Percentiles rank a stretch among this genome's conserved stretches.
Conservation (phyloP, 495 filamentous ascomycete genomes). For the Trichoderma parareesei region DNA sequence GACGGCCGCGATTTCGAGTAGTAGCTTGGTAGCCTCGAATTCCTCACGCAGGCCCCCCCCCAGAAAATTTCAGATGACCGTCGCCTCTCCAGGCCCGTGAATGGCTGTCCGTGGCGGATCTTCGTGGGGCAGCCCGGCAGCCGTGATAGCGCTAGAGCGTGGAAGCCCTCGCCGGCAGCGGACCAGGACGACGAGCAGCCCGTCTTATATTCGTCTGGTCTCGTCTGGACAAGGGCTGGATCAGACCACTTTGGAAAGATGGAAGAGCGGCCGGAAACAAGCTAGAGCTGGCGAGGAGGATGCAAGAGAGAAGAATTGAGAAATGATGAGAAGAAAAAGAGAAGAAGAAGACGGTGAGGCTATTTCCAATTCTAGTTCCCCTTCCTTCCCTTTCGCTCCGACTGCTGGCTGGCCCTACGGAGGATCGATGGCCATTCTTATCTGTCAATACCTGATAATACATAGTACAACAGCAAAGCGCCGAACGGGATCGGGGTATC, state of each 20-base stretch:
- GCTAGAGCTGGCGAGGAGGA: background rate
- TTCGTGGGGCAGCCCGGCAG: constrained; percentile 7
- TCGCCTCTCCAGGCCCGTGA: background rate
- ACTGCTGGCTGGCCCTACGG: background rate
- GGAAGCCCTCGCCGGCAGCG: background rate
- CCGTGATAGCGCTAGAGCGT: constrained; percentile 9
- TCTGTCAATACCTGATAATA: background rate
- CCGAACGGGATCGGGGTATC: background rate
- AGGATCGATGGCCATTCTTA: background rate
- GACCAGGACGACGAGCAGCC: background rate
- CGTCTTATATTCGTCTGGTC: background rate
- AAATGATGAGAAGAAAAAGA: too few species aligned
- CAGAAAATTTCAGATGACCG: background rate
- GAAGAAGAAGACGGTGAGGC: background rate
- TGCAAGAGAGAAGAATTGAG: too few species aligned
- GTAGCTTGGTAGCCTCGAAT: too few species aligned
- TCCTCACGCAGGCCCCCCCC: background rate
- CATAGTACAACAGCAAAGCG: background rate
- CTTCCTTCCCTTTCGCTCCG: background rate
- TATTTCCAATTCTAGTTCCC: background rate
- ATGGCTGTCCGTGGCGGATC: constrained; percentile 9
- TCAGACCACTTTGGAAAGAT: too few species aligned
- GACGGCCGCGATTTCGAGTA: background rate
- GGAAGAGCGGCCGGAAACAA: too few species aligned
- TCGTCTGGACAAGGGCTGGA: too few species aligned